Base-by-base conservation (phyloP, 805 yeast genomes). In the Candida suzukii region DNA sequence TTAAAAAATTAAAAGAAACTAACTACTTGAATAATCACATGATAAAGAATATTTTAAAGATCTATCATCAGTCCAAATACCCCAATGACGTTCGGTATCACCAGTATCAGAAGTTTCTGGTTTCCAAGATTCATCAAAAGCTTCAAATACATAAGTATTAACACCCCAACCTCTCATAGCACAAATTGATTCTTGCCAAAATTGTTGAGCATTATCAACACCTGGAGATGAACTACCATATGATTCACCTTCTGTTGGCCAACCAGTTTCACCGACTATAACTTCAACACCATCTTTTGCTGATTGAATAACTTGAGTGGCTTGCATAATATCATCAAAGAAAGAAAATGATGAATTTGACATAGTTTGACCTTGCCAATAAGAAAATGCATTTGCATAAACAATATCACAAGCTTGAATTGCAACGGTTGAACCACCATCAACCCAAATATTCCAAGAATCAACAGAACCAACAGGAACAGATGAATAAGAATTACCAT, bases 221-320 rank as follows among this genome's bases (percentile, higher is more conserved):
- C 80, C 62, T 56, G 97, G 96, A 24, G 64, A 60, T 40, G 96
- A 68, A 49, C 57, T 44, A 59, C 78, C 88, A 55, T 66, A 88
- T 58, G 69, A 65, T 46, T 87, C 77, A 64, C 97, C 97, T 6
- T 73, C 79, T 27, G 95, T 76, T 62, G 96, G 95, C 95, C 96
- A 88, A 54, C 97, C 96, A 50, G 97, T 88, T 73, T 90, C 96
- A 65, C 97, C 96, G 56, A 88, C 93, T 88, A 91, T 90, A 74
- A 90, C 88, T 43, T 79, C 74, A 55, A 91, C 75, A 66, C 88
- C 90, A 44, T 96, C 96, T 74, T 91, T 90, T 54, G 76, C 65
- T 52, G 87, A 71, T 74, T 91, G 96, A 56, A 91, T 78, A 46
- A 73, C 71, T 71, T 88, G 95, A 63, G 91, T 70, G 51, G 97